Evolutionary conservation across 2,329 filamentous ascomycete genomes (phyloP).

Genomic region (Xylaria sp.): DNA sequence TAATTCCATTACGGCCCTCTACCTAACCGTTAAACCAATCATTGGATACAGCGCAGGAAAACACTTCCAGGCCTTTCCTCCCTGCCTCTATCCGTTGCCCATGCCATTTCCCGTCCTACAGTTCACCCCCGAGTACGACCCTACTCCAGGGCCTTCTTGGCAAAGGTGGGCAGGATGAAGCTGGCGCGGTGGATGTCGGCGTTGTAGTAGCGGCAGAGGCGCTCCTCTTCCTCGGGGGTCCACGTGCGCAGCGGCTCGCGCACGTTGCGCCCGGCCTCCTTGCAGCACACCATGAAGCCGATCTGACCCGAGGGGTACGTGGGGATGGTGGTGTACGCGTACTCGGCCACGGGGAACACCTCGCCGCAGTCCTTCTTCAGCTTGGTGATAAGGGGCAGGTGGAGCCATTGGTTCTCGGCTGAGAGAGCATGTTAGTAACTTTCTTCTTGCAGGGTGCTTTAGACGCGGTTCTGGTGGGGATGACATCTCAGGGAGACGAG

Average conservation of each 20-base stretch:
- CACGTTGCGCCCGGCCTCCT: slow-evolving; percentile 84
- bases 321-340: slow-evolving; percentile 98
- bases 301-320: slow-evolving; percentile 99
- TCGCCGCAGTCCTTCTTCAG: slow-evolving; percentile 97
- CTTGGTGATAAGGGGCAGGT: slow-evolving; percentile 89
- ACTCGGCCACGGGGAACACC: slow-evolving; percentile 97
- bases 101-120: too few species aligned
- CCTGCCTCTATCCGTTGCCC: too few species aligned
- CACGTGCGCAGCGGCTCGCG: slow-evolving; percentile 83
- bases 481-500: not conserved
- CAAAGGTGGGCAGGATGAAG: slow-evolving; percentile 93
- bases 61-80: too few species aligned
- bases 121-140: too few species aligned
- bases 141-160: slow-evolving; percentile 75
- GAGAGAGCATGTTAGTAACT: slow-evolving; percentile 4
- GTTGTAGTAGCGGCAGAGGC: slow-evolving; percentile 96
- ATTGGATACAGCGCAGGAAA: too few species aligned
- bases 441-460: not conserved
- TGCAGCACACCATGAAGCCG: slow-evolving; percentile 99
- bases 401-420: slow-evolving; percentile 99
- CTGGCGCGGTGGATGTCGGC: slow-evolving; percentile 93
- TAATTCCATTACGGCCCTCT: too few species aligned
- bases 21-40: too few species aligned
- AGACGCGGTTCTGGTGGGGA: not conserved
- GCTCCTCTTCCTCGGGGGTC: slow-evolving; percentile 86